Evolutionary conservation across 805 yeast species (phyloP).

Genomic region (Sungouiozyma intestinalis): DNA sequence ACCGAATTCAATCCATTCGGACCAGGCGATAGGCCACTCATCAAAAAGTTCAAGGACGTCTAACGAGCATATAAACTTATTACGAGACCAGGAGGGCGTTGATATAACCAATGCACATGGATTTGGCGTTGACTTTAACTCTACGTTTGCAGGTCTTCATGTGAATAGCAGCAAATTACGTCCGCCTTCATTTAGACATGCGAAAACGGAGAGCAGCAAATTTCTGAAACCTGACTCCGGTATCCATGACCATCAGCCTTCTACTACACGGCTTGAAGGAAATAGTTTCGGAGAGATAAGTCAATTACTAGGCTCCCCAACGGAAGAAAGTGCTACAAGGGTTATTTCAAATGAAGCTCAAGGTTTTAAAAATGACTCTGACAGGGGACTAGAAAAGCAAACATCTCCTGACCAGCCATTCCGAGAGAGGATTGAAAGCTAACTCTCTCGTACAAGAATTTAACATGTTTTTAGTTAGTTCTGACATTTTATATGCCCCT

Average conservation of each 20-base stretch:
- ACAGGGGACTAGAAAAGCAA: not conserved
- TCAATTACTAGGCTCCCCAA: constrained; percentile 9
- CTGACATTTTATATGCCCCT: no score
- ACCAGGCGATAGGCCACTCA: not conserved
- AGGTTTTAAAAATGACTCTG: not conserved
- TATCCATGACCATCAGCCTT: constrained; percentile 20
- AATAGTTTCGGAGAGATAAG: constrained; percentile 19
- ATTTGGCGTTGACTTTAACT: not conserved
- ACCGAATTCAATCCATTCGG: not conserved
- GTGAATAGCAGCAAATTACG: not conserved
- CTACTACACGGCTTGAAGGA: constrained; percentile 21
- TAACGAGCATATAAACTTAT: not conserved
- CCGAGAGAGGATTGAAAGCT: not conserved
- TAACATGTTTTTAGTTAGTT: no score
- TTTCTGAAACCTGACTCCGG: constrained; percentile 5
- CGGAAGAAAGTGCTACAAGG: constrained; percentile 1
- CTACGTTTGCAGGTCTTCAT: not conserved
- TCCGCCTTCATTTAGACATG: not conserved
- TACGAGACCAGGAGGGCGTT: not conserved
- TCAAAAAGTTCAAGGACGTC: not conserved
- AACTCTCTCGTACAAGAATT: no score
- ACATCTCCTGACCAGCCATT: not conserved
- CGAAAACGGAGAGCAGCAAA: not conserved
- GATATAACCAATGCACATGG: not conserved
- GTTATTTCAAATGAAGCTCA: constrained; percentile 1